phyloP scores from a whole-genome alignment of 306 rosid species.

The Citrullus mucosospermus region DNA sequence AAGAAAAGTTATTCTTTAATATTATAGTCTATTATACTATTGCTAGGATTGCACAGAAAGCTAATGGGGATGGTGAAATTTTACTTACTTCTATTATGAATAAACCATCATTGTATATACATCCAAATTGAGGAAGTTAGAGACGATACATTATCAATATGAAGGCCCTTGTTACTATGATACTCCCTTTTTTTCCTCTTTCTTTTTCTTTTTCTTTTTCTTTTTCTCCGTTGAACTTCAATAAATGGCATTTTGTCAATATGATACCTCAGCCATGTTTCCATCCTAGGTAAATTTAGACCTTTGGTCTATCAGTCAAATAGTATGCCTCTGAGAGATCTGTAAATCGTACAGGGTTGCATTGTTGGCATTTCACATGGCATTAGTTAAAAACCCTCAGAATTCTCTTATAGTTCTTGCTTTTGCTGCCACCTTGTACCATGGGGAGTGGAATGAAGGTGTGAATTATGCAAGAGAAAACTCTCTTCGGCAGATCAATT shows the following conservation, averaged over 20 bases:
- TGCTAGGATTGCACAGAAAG: background rate
- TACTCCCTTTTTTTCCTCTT: too few relatives aligned
- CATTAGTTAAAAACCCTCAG: constrained; percentile 58
- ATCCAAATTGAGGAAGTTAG: background rate
- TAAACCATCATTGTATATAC: background rate
- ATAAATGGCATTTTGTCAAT: background rate
- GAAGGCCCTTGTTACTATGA: background rate
- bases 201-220: too few relatives aligned
- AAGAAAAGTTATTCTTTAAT: background rate
- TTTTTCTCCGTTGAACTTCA: background rate
- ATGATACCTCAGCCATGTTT: background rate
- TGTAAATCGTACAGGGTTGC: constrained; percentile 46
- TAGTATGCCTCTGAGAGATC: background rate
- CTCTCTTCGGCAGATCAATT: constrained; percentile 27
- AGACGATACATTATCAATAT: background rate
- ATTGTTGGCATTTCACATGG: constrained; percentile 70
- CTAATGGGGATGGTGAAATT: background rate
- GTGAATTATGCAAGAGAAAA: constrained; percentile 51
- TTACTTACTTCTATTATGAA: background rate
- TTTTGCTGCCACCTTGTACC: constrained; percentile 71
- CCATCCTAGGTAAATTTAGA: background rate
- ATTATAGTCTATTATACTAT: too few relatives aligned
- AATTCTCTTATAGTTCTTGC: constrained; percentile 46
- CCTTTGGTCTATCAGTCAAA: background rate
- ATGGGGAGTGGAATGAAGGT: constrained; percentile 62